Percentiles rank a stretch among this genome's conserved stretches.
Evolutionary conservation across 345 rosid species (phyloP).

Genomic region (Geranium brycei): DNA sequence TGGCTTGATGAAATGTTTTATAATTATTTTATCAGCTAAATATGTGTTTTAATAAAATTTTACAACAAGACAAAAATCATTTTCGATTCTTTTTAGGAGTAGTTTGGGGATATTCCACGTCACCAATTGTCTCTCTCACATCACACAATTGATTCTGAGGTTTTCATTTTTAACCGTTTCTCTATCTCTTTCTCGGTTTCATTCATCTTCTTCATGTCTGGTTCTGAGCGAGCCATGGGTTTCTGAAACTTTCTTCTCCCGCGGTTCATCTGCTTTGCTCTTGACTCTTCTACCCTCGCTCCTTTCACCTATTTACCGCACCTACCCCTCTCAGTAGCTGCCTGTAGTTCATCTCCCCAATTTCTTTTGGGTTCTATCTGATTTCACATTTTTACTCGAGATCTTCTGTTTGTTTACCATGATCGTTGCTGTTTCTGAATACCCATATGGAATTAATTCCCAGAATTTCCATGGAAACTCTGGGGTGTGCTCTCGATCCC

Average conservation of each 20-base stretch:
- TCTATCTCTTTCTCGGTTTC: neutral
- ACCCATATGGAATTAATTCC: neutral
- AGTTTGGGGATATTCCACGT: neutral
- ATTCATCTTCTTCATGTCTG: neutral
- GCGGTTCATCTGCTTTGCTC: neutral
- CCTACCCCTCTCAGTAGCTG: neutral
- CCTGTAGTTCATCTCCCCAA: neutral
- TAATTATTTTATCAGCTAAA: too few relatives aligned
- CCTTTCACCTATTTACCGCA: neutral
- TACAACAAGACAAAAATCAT: too few relatives aligned
- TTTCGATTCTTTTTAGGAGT: too few relatives aligned
- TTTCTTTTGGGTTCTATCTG: neutral
- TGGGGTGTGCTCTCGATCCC: neutral
- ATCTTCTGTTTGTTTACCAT: neutral
- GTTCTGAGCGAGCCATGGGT: neutral
- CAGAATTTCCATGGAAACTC: neutral
- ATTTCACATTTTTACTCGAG: neutral
- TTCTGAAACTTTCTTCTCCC: too few relatives aligned
- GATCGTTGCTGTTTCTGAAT: neutral
- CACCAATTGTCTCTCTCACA: neutral
- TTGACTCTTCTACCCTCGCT: neutral
- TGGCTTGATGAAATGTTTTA: too few relatives aligned
- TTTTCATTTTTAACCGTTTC: neutral
- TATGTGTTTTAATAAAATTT: too few relatives aligned
- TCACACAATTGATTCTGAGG: neutral